These are phyloP conservation scores for Aspergillus sp. DNA, from an alignment of 2,329 filamentous ascomycete genomes.

Conservation along the genomic window DNA sequence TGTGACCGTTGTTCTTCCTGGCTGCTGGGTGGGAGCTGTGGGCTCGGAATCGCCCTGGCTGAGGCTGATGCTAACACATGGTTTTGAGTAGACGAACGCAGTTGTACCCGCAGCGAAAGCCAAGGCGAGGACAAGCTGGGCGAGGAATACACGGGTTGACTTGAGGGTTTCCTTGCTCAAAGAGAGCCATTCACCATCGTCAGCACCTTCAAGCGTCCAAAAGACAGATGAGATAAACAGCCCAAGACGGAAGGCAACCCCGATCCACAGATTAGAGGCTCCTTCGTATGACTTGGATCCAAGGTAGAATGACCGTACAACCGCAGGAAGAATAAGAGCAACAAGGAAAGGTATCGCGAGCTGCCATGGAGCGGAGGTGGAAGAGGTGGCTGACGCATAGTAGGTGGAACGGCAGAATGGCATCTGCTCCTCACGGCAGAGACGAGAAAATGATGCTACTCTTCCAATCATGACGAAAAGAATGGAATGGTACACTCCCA, in stretches of 20 bases:
- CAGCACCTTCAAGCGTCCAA: conserved; percentile 85
- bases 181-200: conserved; percentile 74
- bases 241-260: conserved; percentile 69
- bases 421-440: conserved; percentile 98
- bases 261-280: conserved; percentile 78
- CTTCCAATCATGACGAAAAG: conserved; percentile 76
- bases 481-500: conserved; percentile 80
- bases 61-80: conserved; percentile 70
- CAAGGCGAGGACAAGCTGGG: conserved; percentile 74
- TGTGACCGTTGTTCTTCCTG: conserved; percentile 53
- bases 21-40: conserved; percentile 31
- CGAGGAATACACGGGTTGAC: conserved; percentile 67
- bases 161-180: conserved; percentile 63
- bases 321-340: conserved; percentile 64
- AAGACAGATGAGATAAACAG: conserved; percentile 73
- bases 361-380: conserved; percentile 89
- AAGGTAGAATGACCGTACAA: conserved; percentile 78
- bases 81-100: conserved; percentile 80
- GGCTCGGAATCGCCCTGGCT: conserved; percentile 41
- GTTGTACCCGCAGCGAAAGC: conserved; percentile 78
- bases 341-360: conserved; percentile 73
- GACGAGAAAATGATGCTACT: conserved; percentile 77
- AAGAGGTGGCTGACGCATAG: conserved; percentile 86
- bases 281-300: conserved; percentile 86
- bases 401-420: conserved; percentile 93